Base-by-base conservation (phyloP, 768 basidiomycete genomes). In the Sistotremastrum suecicum region DNA sequence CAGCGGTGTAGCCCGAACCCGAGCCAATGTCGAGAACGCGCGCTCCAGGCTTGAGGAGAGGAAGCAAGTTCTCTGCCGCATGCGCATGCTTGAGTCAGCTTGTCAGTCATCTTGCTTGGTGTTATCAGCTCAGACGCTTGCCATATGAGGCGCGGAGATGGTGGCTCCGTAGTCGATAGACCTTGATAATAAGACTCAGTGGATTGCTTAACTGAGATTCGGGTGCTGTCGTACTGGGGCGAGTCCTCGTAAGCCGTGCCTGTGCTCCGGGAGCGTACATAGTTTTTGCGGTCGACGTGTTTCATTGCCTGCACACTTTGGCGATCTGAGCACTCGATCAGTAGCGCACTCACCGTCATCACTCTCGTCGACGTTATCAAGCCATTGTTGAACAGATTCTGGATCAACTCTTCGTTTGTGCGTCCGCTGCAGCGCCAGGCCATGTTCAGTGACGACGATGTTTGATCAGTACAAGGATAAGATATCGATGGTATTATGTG, bases 141-240 rank as follows among this genome's bases (percentile, higher is more conserved):
- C 84, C 92, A 98, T 98, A 59, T 99, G 94, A 1, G 94, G 94
- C 0, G 94, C 94, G 36, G 84, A 88, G 50, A 99, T 97, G 0
- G 94, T 99, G 9, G 91, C 92, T 8, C 78, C 80, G 55, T 83
- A 73, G 2, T 85, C 83, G 43, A 91, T 90, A 11, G 69, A 49
- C 58, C 84, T 85, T 54, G 34, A 49, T 49, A 28, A 41, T 38
- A 31, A 29, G 8, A 32, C 30, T 8, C 8, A 5, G 30, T 35
- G 31, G 4, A 44, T 33, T 7, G 10, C 8, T n/a, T 34, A 5
- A 36, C 2, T 8, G 37, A 1, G 12, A 40, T 34, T 12, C 9
- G 34, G 59, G 59, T 47, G 0, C 65, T 62, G 34, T 57, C 56
- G 4, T 44, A 63, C 58, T 65, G 60, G 6, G 70, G 70, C 0